Conservation (phyloP, 2,329 filamentous ascomycete genomes). For the Teratosphaeria nubilosa region DNA sequence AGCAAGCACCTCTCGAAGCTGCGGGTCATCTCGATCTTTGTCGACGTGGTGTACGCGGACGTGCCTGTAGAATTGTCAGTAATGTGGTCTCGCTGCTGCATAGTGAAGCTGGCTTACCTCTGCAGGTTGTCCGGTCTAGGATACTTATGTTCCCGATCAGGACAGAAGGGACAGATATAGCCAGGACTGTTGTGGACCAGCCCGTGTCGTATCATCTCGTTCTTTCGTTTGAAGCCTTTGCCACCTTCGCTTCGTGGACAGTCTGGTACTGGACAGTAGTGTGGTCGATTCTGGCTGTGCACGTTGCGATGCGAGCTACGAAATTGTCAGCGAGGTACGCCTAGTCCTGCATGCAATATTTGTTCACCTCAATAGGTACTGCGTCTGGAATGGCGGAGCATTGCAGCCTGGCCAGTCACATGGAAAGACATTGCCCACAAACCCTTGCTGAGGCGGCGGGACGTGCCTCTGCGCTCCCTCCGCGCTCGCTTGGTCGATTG, state of each 20-base stretch:
- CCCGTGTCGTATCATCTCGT: conserved; percentile 65
- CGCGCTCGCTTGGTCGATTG: conserved; percentile 22
- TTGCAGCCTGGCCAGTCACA: conserved; percentile 57
- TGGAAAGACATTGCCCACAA: conserved; percentile 39
- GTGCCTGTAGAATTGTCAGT: conserved; percentile 48
- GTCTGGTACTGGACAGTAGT: conserved; percentile 50
- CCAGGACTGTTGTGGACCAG: conserved; percentile 90
- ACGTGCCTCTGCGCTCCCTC: conserved; percentile 20
- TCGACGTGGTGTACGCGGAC: conserved; percentile 87
- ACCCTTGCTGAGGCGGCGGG: conserved; percentile 25
- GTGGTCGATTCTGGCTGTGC: conserved; percentile 52
- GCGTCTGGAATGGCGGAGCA: conserved; percentile 65
- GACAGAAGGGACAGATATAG: conserved; percentile 93
- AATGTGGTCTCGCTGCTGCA: not conserved
- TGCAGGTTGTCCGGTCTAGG: conserved; percentile 92
- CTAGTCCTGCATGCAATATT: not conserved
- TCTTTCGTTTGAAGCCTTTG: conserved; percentile 59
- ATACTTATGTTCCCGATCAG: conserved; percentile 86
- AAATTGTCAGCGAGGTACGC: not conserved
- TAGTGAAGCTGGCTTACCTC: conserved; percentile 47
- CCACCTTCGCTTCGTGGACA: conserved; percentile 52
- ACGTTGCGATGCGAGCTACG: conserved; percentile 60
- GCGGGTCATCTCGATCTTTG: conserved; percentile 76
- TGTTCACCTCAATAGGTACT: conserved; percentile 58
- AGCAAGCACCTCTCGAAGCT: conserved; percentile 70